phyloP scores from a whole-genome alignment of 2,329 filamentous ascomycete genomes.

The Bisporella sp. region DNA sequence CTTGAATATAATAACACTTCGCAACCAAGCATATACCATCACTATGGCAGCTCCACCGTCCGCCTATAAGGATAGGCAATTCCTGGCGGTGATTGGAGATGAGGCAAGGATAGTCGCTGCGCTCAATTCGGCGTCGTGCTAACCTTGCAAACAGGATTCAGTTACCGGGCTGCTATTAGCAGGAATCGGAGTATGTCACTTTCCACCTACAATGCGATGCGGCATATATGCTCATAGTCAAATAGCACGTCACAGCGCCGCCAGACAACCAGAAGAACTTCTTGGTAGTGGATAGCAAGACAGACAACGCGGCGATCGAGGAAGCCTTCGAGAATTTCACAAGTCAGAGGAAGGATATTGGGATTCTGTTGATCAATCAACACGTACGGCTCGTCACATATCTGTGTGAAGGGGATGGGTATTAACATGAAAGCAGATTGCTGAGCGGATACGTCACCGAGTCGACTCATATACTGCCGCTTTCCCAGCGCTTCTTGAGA shows the following conservation, averaged over 20 bases:
- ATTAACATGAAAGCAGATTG: constrained; percentile 53
- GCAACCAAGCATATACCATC: background rate
- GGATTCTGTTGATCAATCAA: constrained; percentile 94
- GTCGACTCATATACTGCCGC: constrained; percentile 90
- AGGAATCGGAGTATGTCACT: constrained; percentile 73
- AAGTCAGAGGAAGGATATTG: constrained; percentile 87
- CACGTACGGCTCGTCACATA: constrained; percentile 54
- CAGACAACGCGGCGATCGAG: constrained; percentile 81
- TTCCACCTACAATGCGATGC: constrained; percentile 35
- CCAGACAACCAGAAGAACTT: constrained; percentile 96
- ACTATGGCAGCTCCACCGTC: constrained; percentile 53
- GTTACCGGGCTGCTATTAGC: constrained; percentile 93
- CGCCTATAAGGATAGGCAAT: constrained; percentile 78
- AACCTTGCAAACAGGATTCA: constrained; percentile 61
- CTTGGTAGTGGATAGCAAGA: constrained; percentile 91
- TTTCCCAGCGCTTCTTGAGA: constrained; percentile 94
- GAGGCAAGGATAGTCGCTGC: constrained; percentile 51
- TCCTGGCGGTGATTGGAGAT: constrained; percentile 95
- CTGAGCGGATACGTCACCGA: constrained; percentile 84
- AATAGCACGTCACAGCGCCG: constrained; percentile 80
- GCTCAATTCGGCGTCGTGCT: constrained; percentile 12
- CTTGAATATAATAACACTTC: too few species aligned
- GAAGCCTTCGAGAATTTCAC: constrained; percentile 86
- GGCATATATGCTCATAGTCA: constrained; percentile 10
- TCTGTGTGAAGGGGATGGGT: background rate